These are phyloP conservation scores for Sporothrix globosa DNA, from an alignment of 2,329 filamentous ascomycete species.

Conservation along the genomic window DNA sequence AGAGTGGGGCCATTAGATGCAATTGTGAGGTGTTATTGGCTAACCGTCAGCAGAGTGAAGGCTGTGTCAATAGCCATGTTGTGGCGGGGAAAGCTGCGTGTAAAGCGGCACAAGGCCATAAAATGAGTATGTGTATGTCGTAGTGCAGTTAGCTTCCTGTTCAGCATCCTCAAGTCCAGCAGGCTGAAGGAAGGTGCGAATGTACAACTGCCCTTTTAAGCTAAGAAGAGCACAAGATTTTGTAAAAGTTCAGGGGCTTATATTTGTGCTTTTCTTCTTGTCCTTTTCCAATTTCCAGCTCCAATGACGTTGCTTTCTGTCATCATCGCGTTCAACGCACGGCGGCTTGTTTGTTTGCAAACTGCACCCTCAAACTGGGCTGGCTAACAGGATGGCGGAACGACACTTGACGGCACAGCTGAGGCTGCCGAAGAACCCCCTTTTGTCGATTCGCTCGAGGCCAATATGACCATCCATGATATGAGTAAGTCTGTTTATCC, in stretches of 20 bases:
- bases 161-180: too few relatives aligned
- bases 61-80: slow-evolving; percentile 3
- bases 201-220: slow-evolving; percentile 1
- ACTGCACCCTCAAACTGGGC: background rate
- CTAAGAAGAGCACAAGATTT: background rate
- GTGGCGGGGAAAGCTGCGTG: background rate
- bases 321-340: too few relatives aligned
- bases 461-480: slow-evolving; percentile 17
- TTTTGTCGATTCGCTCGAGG: background rate
- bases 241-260: background rate
- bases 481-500: background rate
- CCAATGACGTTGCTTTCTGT: background rate
- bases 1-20: background rate
- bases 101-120: too few relatives aligned
- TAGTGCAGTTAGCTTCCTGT: too few relatives aligned
- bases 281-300: background rate
- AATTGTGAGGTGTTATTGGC: background rate
- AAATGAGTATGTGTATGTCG: too few relatives aligned
- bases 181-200: background rate
- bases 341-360: too few relatives aligned
- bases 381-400: background rate
- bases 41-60: background rate
- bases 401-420: background rate
- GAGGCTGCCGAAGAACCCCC: background rate
- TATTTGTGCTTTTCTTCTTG: background rate